Evolutionary conservation across 768 basidiomycete genomes (phyloP).

Genomic region (Lactarius pseudohatsudake): DNA sequence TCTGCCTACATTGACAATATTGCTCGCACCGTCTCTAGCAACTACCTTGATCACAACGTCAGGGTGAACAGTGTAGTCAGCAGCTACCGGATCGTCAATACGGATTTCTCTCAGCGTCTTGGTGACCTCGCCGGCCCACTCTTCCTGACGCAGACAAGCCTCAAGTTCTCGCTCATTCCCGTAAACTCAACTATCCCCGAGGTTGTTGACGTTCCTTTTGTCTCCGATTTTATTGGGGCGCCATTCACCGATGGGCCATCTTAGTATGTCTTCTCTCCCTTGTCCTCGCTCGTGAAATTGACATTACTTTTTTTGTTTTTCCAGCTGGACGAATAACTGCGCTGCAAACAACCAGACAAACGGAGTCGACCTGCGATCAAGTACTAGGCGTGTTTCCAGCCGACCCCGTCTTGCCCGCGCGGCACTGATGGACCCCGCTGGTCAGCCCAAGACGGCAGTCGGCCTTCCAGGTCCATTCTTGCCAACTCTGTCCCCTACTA

Average conservation of each 20-base stretch:
- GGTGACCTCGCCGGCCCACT: conserved; percentile 56
- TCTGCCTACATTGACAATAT: conserved; percentile 57
- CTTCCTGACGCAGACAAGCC: conserved; percentile 46
- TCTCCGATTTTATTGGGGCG: conserved; percentile 47
- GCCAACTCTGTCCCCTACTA: conserved; percentile 46
- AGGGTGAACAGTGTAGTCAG: conserved; percentile 63
- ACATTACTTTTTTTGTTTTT: background rate
- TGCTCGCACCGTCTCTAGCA: conserved; percentile 58
- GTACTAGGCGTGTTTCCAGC: background rate
- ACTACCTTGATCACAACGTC: conserved; percentile 62
- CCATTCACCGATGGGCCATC: conserved; percentile 52
- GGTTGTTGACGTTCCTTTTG: conserved; percentile 52
- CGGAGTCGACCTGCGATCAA: conserved; percentile 45
- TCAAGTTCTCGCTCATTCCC: conserved; percentile 49
- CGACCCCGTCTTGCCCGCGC: conserved; percentile 37
- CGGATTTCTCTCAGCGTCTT: conserved; percentile 55
- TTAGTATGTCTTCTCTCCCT: conserved; percentile 43
- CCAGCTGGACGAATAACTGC: conserved; percentile 61
- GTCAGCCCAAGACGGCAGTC: conserved; percentile 37
- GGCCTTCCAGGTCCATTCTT: conserved; percentile 49
- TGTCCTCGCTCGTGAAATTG: background rate
- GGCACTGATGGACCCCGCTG: background rate
- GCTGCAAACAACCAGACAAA: conserved; percentile 51
- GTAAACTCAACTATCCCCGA: conserved; percentile 49
- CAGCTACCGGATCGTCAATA: conserved; percentile 47